These are phyloP conservation scores for Phytophthora macrochlamydospora DNA, from an alignment of 352 stramenopile species.

Conservation along the genomic window DNA sequence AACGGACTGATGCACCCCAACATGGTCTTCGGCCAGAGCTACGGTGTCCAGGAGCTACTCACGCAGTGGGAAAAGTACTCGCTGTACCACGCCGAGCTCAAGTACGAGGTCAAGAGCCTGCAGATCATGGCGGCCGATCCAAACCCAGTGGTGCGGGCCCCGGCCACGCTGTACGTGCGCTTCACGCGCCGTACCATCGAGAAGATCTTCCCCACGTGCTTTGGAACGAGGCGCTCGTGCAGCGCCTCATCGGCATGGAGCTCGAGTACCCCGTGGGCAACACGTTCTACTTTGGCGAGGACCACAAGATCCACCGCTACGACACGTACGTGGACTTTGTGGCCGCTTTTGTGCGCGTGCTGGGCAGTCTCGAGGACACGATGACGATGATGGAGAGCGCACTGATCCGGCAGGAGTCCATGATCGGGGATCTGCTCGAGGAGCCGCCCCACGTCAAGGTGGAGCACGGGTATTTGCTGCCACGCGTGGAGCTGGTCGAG, in stretches of 20 bases:
- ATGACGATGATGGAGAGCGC: conserved; percentile 54
- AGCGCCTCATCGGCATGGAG: conserved; percentile 64
- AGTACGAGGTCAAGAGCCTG: conserved; percentile 50
- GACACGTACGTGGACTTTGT: conserved; percentile 68
- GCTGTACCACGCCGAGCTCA: conserved; percentile 54
- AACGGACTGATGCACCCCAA: conserved; percentile 52
- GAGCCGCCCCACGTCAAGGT: conserved; percentile 24
- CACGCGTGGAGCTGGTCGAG: conserved; percentile 18
- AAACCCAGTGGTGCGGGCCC: conserved; percentile 50
- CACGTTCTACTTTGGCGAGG: conserved; percentile 64
- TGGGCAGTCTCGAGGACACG: conserved; percentile 58
- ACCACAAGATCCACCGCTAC: conserved; percentile 62
- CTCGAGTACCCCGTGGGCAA: conserved; percentile 58
- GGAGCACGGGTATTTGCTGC: conserved; percentile 4
- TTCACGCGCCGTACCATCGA: conserved; percentile 68
- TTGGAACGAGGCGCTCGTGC: conserved; percentile 65
- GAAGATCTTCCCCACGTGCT: conserved; percentile 73
- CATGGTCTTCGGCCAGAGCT: conserved; percentile 55
- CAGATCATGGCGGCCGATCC: conserved; percentile 45
- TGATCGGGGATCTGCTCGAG: conserved; percentile 54
- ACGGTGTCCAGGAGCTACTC: conserved; percentile 49
- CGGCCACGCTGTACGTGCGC: conserved; percentile 52
- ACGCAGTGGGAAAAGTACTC: conserved; percentile 76
- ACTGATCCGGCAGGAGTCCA: conserved; percentile 57
- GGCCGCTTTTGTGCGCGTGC: conserved; percentile 39